phyloP scores from a whole-genome alignment of 1,284 basidiomycete genomes.

The Grifola frondosa region DNA sequence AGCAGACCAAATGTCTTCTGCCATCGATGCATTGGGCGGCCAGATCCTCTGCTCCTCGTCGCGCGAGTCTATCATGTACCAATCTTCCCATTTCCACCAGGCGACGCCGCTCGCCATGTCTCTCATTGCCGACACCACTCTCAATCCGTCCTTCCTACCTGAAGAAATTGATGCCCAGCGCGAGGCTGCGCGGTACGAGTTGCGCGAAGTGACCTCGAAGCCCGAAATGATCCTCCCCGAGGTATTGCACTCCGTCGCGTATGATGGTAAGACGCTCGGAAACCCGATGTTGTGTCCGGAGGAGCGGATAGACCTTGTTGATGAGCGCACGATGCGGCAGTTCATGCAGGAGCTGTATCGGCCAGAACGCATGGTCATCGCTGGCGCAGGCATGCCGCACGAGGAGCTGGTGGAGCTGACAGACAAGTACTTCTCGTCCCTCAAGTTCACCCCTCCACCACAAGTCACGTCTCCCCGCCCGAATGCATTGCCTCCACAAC shows the following conservation, averaged over 20 bases:
- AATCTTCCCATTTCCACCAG: conserved; percentile 91
- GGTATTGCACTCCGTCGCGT: conserved; percentile 86
- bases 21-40: conserved; percentile 86
- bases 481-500: conserved; percentile 22
- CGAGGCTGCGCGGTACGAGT: conserved; percentile 91
- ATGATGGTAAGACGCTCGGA: conserved; percentile 77
- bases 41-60: conserved; percentile 93
- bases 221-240: conserved; percentile 97
- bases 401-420: conserved; percentile 84
- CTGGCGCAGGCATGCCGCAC: conserved; percentile 91
- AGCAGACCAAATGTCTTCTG: conserved; percentile 76
- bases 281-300: conserved; percentile 90
- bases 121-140: conserved; percentile 89
- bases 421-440: conserved; percentile 80
- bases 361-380: conserved; percentile 92
- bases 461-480: conserved; percentile 31
- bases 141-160: conserved; percentile 73
- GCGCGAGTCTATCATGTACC: conserved; percentile 97
- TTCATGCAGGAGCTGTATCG: conserved; percentile 86
- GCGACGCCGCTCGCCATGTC: conserved; percentile 82
- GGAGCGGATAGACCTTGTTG: conserved; percentile 75
- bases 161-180: conserved; percentile 86
- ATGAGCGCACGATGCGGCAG: conserved; percentile 61
- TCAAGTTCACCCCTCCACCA: conserved; percentile 45
- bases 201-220: conserved; percentile 85